Conservation (phyloP, 2,329 filamentous ascomycete species). For the Boeremia lycopersici region DNA sequence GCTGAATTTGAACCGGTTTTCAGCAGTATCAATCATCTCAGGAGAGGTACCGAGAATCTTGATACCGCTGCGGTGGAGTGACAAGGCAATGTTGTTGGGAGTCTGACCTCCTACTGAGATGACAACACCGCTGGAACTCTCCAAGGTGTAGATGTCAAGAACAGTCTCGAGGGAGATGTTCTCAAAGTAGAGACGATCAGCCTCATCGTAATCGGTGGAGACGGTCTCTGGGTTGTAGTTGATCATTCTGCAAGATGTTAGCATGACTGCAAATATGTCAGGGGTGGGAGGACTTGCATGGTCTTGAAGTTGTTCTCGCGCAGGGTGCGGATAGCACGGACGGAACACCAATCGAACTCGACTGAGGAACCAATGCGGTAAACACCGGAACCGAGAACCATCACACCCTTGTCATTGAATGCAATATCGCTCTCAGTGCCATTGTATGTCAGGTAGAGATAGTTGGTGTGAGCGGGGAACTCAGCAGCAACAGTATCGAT, state of each 20-base stretch:
- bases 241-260: no score
- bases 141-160: conserved; percentile 90
- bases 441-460: conserved; percentile 96
- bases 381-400: conserved; percentile 95
- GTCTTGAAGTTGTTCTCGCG: conserved; percentile 87
- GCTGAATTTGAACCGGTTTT: conserved; percentile 98
- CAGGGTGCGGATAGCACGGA: conserved; percentile 89
- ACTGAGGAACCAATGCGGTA: conserved; percentile 98
- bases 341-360: conserved; percentile 99
- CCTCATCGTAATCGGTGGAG: conserved; percentile 90
- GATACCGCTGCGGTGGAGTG: conserved; percentile 84
- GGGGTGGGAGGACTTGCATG: no score
- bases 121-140: conserved; percentile 81
- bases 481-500: conserved; percentile 98
- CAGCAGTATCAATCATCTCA: conserved; percentile 97
- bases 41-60: conserved; percentile 94
- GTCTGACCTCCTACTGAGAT: conserved; percentile 97
- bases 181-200: conserved; percentile 94
- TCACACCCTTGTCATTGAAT: conserved; percentile 90
- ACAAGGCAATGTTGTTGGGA: conserved; percentile 95
- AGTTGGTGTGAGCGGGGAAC: conserved; percentile 93
- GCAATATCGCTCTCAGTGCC: conserved; percentile 80
- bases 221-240: conserved; percentile 81
- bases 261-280: no score
- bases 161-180: conserved; percentile 91